Evolutionary conservation across 2,329 filamentous ascomycete genomes (phyloP).

Genomic region (Eutypa lata): DNA sequence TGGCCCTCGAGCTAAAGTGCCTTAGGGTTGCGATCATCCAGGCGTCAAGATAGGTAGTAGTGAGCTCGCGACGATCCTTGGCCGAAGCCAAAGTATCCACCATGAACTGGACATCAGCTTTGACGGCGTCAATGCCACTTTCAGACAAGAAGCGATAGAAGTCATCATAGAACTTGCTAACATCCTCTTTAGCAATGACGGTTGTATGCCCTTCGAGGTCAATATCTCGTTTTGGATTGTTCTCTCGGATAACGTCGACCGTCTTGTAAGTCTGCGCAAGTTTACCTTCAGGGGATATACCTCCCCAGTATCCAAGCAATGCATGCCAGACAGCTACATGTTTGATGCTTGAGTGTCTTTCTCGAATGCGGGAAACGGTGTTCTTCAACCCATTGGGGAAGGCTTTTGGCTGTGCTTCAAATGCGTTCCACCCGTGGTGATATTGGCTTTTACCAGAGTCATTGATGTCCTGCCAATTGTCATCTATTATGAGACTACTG

Average conservation of each 20-base stretch:
- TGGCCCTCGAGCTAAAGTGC: conserved; percentile 73
- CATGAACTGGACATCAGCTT: conserved; percentile 91
- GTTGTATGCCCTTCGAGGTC: conserved; percentile 64
- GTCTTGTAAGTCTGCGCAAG: conserved; percentile 80
- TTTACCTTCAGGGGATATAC: conserved; percentile 70
- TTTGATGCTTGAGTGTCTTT: conserved; percentile 67
- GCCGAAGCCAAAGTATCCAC: conserved; percentile 72
- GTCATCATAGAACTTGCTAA: conserved; percentile 77
- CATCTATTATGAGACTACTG: conserved; percentile 88
- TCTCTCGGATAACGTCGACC: conserved; percentile 50
- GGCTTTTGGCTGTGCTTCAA: conserved; percentile 76
- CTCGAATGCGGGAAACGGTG: conserved; percentile 66
- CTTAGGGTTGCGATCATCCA: conserved; percentile 78
- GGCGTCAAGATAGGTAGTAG: conserved; percentile 75
- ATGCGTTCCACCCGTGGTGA: conserved; percentile 69
- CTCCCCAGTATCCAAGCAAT: conserved; percentile 84
- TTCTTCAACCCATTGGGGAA: conserved; percentile 80
- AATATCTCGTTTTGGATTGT: conserved; percentile 43
- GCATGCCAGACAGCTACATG: conserved; percentile 96
- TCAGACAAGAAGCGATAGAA: conserved; percentile 80
- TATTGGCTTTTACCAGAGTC: conserved; percentile 48
- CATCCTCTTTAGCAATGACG: conserved; percentile 71
- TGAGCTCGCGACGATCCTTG: conserved; percentile 67
- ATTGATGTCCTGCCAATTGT: conserved; percentile 87
- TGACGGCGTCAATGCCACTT: conserved; percentile 79